Percentiles rank a stretch among this genome's conserved stretches.
These are phyloP conservation scores for Cyberlindnera galapagoensis DNA, from an alignment of 805 yeast genomes.

Conservation along the genomic window DNA sequence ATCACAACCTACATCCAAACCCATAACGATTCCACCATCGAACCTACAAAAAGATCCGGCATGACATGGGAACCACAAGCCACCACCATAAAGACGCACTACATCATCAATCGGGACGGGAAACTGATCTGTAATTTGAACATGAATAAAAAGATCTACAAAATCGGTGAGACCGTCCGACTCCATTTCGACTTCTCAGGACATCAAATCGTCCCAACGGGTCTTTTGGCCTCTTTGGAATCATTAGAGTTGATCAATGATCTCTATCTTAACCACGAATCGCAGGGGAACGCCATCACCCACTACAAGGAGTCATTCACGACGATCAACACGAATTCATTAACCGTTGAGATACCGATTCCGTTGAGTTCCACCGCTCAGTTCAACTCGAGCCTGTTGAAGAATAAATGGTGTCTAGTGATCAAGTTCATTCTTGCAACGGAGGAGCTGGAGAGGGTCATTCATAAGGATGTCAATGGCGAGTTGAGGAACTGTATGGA, in stretches of 20 bases:
- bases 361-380: constrained; percentile 32
- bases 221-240: constrained; percentile 29
- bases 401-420: constrained; percentile 30
- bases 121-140: constrained; percentile 32
- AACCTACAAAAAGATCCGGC: constrained; percentile 12
- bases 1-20: constrained; percentile 8
- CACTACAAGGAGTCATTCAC: constrained; percentile 28
- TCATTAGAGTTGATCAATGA: constrained; percentile 30
- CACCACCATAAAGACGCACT: constrained; percentile 27
- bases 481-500: constrained; percentile 27
- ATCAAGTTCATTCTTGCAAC: constrained; percentile 30
- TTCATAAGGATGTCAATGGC: constrained; percentile 34
- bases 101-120: constrained; percentile 35
- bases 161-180: constrained; percentile 40
- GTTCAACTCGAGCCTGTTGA: constrained; percentile 34
- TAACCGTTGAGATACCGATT: constrained; percentile 28
- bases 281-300: constrained; percentile 8
- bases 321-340: constrained; percentile 22
- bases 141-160: constrained; percentile 35
- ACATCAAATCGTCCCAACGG: constrained; percentile 29
- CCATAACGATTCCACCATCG: constrained; percentile 5
- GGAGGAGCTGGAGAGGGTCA: constrained; percentile 15
- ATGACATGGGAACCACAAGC: constrained; percentile 18
- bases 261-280: constrained; percentile 18
- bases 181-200: constrained; percentile 28